Evolutionary conservation across 176 grass and related monocot genomes (phyloP).

Genomic region (Stipa capillata): DNA sequence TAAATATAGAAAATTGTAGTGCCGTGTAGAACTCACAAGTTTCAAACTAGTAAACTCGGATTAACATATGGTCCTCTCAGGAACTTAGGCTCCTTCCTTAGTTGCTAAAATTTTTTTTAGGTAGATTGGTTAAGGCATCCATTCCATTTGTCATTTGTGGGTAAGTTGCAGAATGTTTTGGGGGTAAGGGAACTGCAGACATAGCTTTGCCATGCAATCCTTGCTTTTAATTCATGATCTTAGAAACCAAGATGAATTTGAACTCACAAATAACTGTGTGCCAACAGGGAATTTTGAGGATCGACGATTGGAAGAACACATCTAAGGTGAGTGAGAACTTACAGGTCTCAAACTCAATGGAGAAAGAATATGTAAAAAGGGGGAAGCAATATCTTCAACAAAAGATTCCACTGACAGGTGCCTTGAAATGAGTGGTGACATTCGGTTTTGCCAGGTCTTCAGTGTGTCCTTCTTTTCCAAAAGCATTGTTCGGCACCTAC

Average conservation of each 20-base stretch:
- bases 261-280: neutral
- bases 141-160: neutral
- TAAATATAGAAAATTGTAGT: neutral
- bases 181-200: neutral
- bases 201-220: slow-evolving; percentile 2
- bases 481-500: slow-evolving; percentile 72
- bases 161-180: neutral
- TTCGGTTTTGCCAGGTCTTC: slow-evolving; percentile 81
- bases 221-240: neutral
- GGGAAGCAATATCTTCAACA: slow-evolving; percentile 69
- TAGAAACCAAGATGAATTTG: neutral
- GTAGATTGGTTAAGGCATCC: neutral
- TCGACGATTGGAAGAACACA: slow-evolving; percentile 8
- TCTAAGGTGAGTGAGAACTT: slow-evolving; percentile 34
- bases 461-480: slow-evolving; percentile 72
- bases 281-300: neutral
- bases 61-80: neutral
- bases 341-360: slow-evolving; percentile 76
- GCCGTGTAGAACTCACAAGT: neutral
- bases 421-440: slow-evolving; percentile 73
- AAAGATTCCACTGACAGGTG: slow-evolving; percentile 78
- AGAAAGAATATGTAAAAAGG: slow-evolving; percentile 79
- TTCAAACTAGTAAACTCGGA: neutral
- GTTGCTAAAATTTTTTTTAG: slow-evolving; percentile 6
- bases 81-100: slow-evolving; percentile 7